Evolutionary conservation across 495 filamentous ascomycete species (phyloP).

Genomic region (Hypoxylon intermedium): DNA sequence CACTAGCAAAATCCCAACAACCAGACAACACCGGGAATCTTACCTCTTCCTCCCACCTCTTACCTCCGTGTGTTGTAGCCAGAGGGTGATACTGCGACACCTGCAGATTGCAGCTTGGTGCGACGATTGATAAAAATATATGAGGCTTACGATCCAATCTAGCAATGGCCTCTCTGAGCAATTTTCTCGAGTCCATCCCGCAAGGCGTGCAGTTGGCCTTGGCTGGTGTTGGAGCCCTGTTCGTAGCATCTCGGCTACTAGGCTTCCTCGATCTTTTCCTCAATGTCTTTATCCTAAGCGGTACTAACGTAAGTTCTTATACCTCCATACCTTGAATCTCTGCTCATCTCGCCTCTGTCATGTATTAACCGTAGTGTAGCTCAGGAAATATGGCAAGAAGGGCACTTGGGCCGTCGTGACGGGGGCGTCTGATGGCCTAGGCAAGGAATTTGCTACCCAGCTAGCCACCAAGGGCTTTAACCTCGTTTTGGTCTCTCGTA

Average conservation of each 20-base stretch:
- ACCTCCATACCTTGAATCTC: neutral
- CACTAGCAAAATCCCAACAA: too few species aligned
- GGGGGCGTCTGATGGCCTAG: slow-evolving; percentile 94
- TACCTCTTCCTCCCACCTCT: too few species aligned
- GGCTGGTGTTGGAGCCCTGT: slow-evolving; percentile 65
- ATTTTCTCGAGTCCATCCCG: slow-evolving; percentile 49
- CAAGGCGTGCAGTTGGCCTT: slow-evolving; percentile 46
- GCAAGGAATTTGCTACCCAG: slow-evolving; percentile 93
- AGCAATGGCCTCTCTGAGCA: slow-evolving; percentile 44
- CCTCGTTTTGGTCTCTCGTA: slow-evolving; percentile 90
- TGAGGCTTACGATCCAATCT: neutral
- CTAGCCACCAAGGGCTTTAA: slow-evolving; percentile 93
- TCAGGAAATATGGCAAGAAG: slow-evolving; percentile 87
- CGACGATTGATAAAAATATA: too few species aligned
- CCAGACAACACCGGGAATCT: too few species aligned
- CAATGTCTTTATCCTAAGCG: slow-evolving; percentile 77
- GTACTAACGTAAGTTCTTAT: slow-evolving; percentile 58
- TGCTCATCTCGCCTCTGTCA: slow-evolving; percentile 4
- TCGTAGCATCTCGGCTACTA: slow-evolving; percentile 61
- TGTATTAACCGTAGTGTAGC: slow-evolving; percentile 57
- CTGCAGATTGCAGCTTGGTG: too few species aligned
- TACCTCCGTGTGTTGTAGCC: too few species aligned
- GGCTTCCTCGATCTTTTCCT: slow-evolving; percentile 70
- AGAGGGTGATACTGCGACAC: too few species aligned
- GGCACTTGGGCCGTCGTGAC: slow-evolving; percentile 95